Base-by-base conservation (phyloP, 2,329 filamentous ascomycete genomes). In the Paradendryphiella salina region DNA sequence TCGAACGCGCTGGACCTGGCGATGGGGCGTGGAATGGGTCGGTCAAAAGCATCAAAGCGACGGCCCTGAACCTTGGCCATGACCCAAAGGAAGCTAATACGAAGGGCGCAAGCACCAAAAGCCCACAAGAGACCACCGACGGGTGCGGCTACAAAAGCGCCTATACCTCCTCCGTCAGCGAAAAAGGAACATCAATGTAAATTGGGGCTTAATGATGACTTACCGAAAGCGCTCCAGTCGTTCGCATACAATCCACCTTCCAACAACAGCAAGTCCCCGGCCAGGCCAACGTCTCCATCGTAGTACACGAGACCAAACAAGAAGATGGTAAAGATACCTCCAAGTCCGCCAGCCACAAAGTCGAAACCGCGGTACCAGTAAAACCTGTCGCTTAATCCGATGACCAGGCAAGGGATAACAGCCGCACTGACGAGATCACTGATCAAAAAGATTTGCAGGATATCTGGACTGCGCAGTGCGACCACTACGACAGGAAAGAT, bases 341-440 rank as follows among this genome's bases (percentile, higher is more conserved):
- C 89, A 0, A 93, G 78, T 0, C 88, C 87, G 47, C 88, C 89
- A 23, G 87, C 80, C 13, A 94, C 83, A 21, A 93, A 88, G 72
- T 94, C 89, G 63, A 90, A 88, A 13, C 89, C 89, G 35, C 85
- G 83, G 85, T 88, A 90, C 78, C 83, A 91, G 75, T 88, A 89
- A 38, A 71, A 74, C 36, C 75, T 75, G 41, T 89, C 82, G 28
- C 77, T 81, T 6, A 94, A 76, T 0, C 89, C 89, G n/a, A 94
- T 73, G 40, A 89, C 76, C 5, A 94, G 77, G 9, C 89, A 85
- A 0, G 89, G 89, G 45, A 94, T 87, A 39, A 85, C 84, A 13
- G 87, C 83, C 1, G 89, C 87, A 13, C 88, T 90, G 52, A 94
- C 82, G 6, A 94, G 80, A 67, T 93, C 89, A 36, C 86, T 88